Conservation (phyloP, 2,329 filamentous ascomycete genomes). For the Fusarium brachygibbosum region DNA sequence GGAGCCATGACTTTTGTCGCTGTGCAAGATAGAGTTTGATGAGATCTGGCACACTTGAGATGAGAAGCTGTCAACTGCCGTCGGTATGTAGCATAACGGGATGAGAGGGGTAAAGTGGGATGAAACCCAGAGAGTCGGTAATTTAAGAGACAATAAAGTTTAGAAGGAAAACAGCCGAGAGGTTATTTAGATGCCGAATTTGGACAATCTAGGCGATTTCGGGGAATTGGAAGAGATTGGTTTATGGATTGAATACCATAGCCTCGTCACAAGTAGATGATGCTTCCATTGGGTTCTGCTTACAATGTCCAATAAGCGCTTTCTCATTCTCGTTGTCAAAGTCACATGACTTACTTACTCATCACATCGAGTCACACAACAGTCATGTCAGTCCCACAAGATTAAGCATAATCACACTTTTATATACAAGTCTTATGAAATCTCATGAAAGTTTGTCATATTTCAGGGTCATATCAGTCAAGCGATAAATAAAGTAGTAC, state of each 20-base stretch:
- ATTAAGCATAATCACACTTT: background rate
- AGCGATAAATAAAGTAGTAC: background rate
- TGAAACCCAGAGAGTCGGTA: conserved; percentile 7
- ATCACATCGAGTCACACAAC: background rate
- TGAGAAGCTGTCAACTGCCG: conserved; percentile 3
- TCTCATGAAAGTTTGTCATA: background rate
- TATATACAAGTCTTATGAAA: too few relatives aligned
- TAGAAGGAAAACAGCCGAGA: background rate
- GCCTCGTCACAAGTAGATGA: background rate
- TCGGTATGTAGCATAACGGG: background rate
- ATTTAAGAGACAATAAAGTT: background rate
- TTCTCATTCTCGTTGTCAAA: background rate
- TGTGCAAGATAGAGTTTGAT: conserved; percentile 18
- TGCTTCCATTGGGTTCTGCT: background rate
- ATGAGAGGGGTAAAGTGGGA: conserved; percentile 18
- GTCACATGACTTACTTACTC: background rate
- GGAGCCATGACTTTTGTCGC: conserved; percentile 38
- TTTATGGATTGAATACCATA: background rate
- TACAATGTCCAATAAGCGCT: background rate
- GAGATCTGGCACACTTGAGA: conserved; percentile 4
- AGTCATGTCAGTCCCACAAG: background rate
- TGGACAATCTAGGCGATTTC: too few relatives aligned
- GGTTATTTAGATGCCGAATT: background rate
- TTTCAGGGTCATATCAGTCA: background rate
- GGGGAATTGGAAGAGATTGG: background rate